Conservation (phyloP, 202 grass and related monocot species). For the Miscanthus sacchariflorus region DNA sequence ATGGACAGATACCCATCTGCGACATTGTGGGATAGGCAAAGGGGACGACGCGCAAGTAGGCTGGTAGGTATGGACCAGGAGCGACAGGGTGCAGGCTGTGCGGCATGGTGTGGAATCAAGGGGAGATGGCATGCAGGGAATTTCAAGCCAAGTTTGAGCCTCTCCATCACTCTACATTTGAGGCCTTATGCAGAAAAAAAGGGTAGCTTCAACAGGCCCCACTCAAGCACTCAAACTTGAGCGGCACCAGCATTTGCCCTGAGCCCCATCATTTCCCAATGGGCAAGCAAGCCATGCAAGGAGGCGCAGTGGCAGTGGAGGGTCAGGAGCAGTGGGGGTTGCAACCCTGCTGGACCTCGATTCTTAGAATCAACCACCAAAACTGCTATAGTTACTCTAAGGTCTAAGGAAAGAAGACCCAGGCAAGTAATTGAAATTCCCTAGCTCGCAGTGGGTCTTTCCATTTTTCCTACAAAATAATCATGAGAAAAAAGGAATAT, state of each 20-base stretch:
- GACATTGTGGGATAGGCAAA: not conserved
- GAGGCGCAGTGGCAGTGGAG: not conserved
- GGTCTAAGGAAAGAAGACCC: not conserved
- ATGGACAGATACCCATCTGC: not conserved
- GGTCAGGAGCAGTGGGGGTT: not conserved
- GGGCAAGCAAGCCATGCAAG: not conserved
- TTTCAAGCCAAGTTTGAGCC: not conserved
- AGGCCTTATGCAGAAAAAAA: not conserved
- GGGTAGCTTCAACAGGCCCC: not conserved
- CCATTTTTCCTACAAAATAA: not conserved
- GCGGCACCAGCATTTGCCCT: not conserved
- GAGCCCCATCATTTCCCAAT: not conserved
- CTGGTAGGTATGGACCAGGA: not conserved
- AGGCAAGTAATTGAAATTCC: not conserved
- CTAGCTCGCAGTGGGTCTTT: not conserved
- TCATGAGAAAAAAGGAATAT: not conserved
- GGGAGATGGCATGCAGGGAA: not conserved
- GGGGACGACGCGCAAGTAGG: not conserved
- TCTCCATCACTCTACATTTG: not conserved
- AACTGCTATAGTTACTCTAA: not conserved
- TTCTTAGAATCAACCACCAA: not conserved
- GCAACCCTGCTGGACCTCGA: not conserved
- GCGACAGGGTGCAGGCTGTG: not conserved
- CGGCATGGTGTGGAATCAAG: not conserved
- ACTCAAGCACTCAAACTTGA: not conserved